These are phyloP conservation scores for Exophiala mesophila DNA, from an alignment of 2,329 filamentous ascomycete genomes.

Conservation along the genomic window DNA sequence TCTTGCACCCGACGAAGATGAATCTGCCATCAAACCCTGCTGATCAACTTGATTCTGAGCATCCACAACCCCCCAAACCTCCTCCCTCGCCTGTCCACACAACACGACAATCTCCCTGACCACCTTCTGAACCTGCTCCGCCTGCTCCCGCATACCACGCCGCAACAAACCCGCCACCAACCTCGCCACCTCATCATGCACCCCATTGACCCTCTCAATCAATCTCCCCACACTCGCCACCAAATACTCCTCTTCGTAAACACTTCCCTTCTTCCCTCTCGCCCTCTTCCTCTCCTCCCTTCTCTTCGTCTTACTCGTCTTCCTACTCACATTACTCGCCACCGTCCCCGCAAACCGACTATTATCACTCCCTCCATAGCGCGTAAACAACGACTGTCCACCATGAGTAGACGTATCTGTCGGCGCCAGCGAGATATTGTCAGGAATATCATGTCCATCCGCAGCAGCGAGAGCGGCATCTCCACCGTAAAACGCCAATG, in stretches of 20 bases:
- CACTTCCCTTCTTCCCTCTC: conserved; percentile 87
- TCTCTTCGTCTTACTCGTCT: conserved; percentile 80
- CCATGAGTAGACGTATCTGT: conserved; percentile 69
- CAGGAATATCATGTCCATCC: conserved; percentile 67
- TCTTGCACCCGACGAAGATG: no score
- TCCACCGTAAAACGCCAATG: conserved; percentile 82
- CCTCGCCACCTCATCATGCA: conserved; percentile 65
- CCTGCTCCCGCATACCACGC: conserved; percentile 81
- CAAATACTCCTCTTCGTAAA: conserved; percentile 97
- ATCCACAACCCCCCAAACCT: conserved; percentile 57
- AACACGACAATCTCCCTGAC: conserved; percentile 69
- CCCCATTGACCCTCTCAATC: conserved; percentile 72
- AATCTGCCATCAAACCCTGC: no score
- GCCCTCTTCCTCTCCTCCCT: conserved; percentile 94
- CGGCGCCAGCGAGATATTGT: conserved; percentile 86
- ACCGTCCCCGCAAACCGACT: conserved; percentile 45
- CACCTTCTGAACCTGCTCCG: conserved; percentile 67
- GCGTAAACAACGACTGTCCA: conserved; percentile 82
- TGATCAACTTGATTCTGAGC: no score
- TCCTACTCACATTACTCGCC: conserved; percentile 68
- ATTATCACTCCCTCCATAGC: conserved; percentile 65
- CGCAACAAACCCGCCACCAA: conserved; percentile 73
- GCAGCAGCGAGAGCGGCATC: conserved; percentile 53
- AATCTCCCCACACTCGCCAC: conserved; percentile 80
- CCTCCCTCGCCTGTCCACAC: conserved; percentile 61